Evolutionary conservation across 1,284 basidiomycete genomes (phyloP), one percentile per base, ranked within the genome.

Genomic region (Pseudozyma pruni): DNA sequence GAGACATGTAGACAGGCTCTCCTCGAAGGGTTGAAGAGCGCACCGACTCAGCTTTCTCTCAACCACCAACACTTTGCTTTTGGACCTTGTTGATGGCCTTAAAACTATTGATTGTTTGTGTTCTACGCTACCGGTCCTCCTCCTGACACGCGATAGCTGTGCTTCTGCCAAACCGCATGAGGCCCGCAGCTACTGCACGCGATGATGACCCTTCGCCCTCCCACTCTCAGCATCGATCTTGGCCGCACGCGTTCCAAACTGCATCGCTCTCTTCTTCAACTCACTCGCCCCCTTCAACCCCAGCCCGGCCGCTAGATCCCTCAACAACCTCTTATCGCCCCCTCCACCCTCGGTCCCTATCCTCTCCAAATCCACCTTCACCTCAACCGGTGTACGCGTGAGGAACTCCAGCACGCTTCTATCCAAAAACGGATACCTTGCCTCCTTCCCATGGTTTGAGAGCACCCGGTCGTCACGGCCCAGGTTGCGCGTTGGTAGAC

Each of bases 401-500:
- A 95, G 83, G 49, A 63, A 81, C 1, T 45, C 19, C 3, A 78
- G 16, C 4, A 81, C 76, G 11, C 16, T 1, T 9, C 57, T 32
- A n/a, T 72, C 69, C 7, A 81, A 57, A 51, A 69, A 81, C 1
- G 80, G 80, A 42, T 79, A 80, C 8, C 80, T 68, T 1, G 90
- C 89, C 82, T 98, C 95, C 79, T 93, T 92, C 0, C 90, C 92
- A 75, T 92, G 90, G 0, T 88, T 89, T 0, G 93, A 92, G 49
- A 96, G 88, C 44, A 97, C 87, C 8, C 95, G 89, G 82, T 98
- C 95, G 82, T 98, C 95, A 61, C 95, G 87, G 4, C 94, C 94
- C 4, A 98, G 85, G 80, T 98, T 98, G 37, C 96, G 88, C 2
- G 86, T 88, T 0, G 94, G 93, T 56, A 98, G 89, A 4, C 94